phyloP scores from a whole-genome alignment of 2,329 filamentous ascomycete species.

The Penicillium capsulatum region DNA sequence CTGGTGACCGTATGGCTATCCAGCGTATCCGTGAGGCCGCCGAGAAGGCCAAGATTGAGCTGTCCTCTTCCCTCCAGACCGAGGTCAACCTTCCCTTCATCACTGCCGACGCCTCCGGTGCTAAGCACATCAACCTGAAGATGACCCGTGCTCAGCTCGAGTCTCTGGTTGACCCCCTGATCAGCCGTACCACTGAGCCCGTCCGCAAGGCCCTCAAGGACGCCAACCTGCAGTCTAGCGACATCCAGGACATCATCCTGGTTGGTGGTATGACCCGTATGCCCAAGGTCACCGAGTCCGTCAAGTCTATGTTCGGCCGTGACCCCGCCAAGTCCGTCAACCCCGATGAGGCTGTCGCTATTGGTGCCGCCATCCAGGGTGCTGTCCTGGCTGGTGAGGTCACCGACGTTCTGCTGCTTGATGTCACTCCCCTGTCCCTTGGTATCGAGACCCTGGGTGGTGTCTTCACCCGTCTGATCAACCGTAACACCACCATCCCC shows the following conservation, averaged over 20 bases:
- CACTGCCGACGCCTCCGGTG: constrained; percentile 88
- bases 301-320: constrained; percentile 94
- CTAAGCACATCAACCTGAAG: constrained; percentile 98
- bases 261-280: constrained; percentile 99
- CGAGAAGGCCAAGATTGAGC: constrained; percentile 99
- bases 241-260: constrained; percentile 96
- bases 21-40: constrained; percentile 98
- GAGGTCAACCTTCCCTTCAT: constrained; percentile 99
- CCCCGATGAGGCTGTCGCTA: constrained; percentile 96
- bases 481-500: constrained; percentile 97
- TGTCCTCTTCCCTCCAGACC: constrained; percentile 90
- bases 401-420: constrained; percentile 89
- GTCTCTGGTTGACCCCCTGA: constrained; percentile 84
- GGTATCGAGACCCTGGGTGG: constrained; percentile 98
- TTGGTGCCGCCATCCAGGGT: constrained; percentile 95
- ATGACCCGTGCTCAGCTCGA: constrained; percentile 89
- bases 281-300: constrained; percentile 94
- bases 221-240: constrained; percentile 82
- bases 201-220: constrained; percentile 97
- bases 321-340: constrained; percentile 98
- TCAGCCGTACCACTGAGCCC: constrained; percentile 79
- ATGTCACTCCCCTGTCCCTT: constrained; percentile 92
- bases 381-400: constrained; percentile 95
- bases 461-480: constrained; percentile 97
- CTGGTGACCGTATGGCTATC: constrained; percentile 92